These are phyloP conservation scores for Porcisia deanei DNA, from an alignment of 208 protist species.

Conservation along the genomic window DNA sequence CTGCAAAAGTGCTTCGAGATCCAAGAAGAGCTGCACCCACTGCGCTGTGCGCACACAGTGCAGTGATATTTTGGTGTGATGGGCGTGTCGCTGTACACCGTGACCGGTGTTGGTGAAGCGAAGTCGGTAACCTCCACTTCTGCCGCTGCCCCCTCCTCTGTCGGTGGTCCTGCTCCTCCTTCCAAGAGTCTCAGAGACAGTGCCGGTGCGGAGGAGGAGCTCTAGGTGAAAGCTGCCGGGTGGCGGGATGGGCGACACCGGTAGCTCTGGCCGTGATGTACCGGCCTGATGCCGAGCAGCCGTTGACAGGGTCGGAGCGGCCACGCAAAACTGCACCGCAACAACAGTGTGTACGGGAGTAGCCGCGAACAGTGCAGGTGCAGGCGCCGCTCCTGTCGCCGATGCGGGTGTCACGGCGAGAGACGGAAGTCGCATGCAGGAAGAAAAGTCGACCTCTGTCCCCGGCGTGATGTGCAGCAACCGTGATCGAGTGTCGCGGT, in stretches of 20 bases:
- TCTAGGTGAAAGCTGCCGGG: slow-evolving; percentile 25
- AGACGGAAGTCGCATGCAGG: slow-evolving; percentile 24
- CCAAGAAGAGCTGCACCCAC: slow-evolving; percentile 75
- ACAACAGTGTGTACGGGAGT: slow-evolving; percentile 28
- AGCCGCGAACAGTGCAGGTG: too few species aligned
- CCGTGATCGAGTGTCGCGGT: slow-evolving; percentile 69
- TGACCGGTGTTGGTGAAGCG: slow-evolving; percentile 49
- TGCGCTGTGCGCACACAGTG: slow-evolving; percentile 43
- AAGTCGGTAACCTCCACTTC: slow-evolving; percentile 24
- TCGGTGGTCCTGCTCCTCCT: not conserved
- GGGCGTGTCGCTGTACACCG: slow-evolving; percentile 37
- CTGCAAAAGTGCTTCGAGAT: slow-evolving; percentile 45
- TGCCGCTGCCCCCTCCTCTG: not conserved
- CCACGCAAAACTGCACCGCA: slow-evolving; percentile 60
- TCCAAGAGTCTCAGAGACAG: not conserved
- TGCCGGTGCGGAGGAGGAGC: slow-evolving; percentile 18
- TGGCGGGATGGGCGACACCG: slow-evolving; percentile 1
- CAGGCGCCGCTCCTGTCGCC: not conserved
- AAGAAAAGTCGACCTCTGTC: slow-evolving; percentile 49
- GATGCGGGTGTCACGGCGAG: not conserved
- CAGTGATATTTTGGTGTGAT: slow-evolving; percentile 69
- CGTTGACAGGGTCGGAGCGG: not conserved
- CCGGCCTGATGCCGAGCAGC: not conserved
- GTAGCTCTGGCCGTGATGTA: not conserved
- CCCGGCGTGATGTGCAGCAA: slow-evolving; percentile 62